Evolutionary conservation across 2,329 filamentous ascomycete species (phyloP), one percentile per base, ranked within the genome.

Genomic region (Ophiosphaerella herpotricha): DNA sequence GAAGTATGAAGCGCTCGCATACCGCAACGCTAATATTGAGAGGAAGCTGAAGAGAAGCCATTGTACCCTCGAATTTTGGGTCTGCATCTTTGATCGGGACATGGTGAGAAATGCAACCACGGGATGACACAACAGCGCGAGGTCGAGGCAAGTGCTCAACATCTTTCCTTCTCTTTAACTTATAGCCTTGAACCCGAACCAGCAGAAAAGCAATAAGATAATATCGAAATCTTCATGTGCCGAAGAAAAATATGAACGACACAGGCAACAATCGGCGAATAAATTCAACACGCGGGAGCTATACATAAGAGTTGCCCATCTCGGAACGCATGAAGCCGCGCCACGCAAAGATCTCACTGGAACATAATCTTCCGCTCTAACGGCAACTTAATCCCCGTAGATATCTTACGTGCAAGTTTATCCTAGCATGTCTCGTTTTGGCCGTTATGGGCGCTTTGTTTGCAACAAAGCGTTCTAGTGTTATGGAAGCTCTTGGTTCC

Each of bases 101-200:
- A 63, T 55, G 3, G 61, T 59, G 26, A 71, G 48, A 47, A 70
- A 51, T 36, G 67, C 68, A 11, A 72, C 42, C 3, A 71, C 50
- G 0, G 68, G 66, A 45, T 67, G 66, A 55, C 62, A 70, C 46
- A 70, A 40, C 8, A 71, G 64, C 36, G 61, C 68, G 47, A 69
- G 46, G 50, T 70, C 66, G 33, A 69, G 50, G 56, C 60, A 68
- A 2, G 62, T 61, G 37, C 39, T 61, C 48, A 66, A 61, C 66
- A 69, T 64, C 31, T 39, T 60, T 13, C 12, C 44, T 46, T 39
- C 36, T 23, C 42, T 43, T 21, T 32, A 12, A n/a, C 12, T 26
- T 16, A 11, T 29, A 8, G 26, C 7, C 26, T 41, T 31, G 3
- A 11, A 31, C n/a, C 24, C 34, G 34, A n/a, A n/a, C 34, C 13